These are phyloP conservation scores for Nelumbo lutea DNA, from an alignment of 164 flowering plant genomes.

Conservation along the genomic window DNA sequence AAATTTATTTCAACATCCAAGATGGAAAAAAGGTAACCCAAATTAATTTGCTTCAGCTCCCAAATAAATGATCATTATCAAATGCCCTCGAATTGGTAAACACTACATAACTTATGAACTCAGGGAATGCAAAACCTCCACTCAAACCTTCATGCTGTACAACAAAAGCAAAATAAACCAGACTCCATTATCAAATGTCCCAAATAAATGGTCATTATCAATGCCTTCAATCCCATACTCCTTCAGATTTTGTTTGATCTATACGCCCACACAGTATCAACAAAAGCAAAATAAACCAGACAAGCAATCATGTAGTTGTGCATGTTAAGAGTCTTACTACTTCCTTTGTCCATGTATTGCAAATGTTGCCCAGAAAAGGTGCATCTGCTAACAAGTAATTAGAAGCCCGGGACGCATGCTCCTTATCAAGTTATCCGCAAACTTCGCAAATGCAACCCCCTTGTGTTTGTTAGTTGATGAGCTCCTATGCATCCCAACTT, in stretches of 20 bases:
- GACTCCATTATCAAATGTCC: no score
- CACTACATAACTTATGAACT: slow-evolving; percentile 62
- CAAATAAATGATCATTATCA: slow-evolving; percentile 6
- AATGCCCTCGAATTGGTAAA: slow-evolving; percentile 6
- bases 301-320: neutral
- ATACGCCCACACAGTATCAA: slow-evolving; percentile 15
- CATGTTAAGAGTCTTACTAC: slow-evolving; percentile 46
- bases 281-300: slow-evolving; percentile 2
- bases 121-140: slow-evolving; percentile 74
- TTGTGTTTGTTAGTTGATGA: slow-evolving; percentile 51
- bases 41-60: slow-evolving; percentile 9
- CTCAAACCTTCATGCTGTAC: slow-evolving; percentile 66
- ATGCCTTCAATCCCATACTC: slow-evolving; percentile 37
- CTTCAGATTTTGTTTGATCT: slow-evolving; percentile 61
- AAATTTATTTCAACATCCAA: slow-evolving; percentile 4
- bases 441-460: slow-evolving; percentile 78
- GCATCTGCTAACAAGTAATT: slow-evolving; percentile 1
- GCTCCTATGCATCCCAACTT: slow-evolving; percentile 57
- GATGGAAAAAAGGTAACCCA: slow-evolving; percentile 2
- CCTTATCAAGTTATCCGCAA: slow-evolving; percentile 39
- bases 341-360: slow-evolving; percentile 88
- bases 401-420: slow-evolving; percentile 50
- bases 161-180: slow-evolving; percentile 59
- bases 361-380: slow-evolving; percentile 70
- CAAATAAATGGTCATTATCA: slow-evolving; percentile 18